These are phyloP conservation scores for Boletus coccyginus DNA, from an alignment of 768 basidiomycete species.

Conservation along the genomic window DNA sequence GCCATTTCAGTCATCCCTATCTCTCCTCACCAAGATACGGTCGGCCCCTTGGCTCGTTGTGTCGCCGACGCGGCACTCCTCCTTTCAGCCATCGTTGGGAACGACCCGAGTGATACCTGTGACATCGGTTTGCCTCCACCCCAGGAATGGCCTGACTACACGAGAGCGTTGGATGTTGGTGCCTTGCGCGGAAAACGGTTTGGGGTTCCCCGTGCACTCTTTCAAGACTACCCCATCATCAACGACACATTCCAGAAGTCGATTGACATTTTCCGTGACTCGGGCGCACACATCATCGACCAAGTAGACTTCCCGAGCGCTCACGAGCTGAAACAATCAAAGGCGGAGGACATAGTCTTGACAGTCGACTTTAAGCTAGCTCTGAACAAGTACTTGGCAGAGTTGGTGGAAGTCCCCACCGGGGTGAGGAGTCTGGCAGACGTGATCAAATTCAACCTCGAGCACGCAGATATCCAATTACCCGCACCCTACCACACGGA, in stretches of 20 bases:
- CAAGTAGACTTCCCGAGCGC: conserved; percentile 61
- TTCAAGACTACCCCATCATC: conserved; percentile 22
- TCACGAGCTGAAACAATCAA: conserved; percentile 42
- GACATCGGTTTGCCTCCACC: conserved; percentile 44
- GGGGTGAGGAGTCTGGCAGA: conserved; percentile 57
- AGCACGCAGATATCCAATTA: conserved; percentile 48
- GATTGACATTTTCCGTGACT: conserved; percentile 34
- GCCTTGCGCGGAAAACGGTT: conserved; percentile 46
- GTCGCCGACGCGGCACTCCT: conserved; percentile 40
- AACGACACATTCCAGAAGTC: conserved; percentile 38
- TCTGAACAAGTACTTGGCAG: conserved; percentile 43
- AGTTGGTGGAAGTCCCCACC: conserved; percentile 52
- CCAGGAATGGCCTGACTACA: conserved; percentile 50
- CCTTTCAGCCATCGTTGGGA: conserved; percentile 40
- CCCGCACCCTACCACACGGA: conserved; percentile 34
- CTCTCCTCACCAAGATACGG: conserved; percentile 39
- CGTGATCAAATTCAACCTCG: conserved; percentile 55
- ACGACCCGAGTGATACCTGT: conserved; percentile 39
- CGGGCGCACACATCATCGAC: conserved; percentile 53
- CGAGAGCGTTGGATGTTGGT: conserved; percentile 43
- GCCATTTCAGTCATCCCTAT: conserved; percentile 43
- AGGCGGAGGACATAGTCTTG: conserved; percentile 55
- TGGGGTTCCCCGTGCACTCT: conserved; percentile 41
- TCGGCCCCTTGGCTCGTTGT: conserved; percentile 37
- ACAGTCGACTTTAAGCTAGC: conserved; percentile 57